Evolutionary conservation across 495 filamentous ascomycete species (phyloP), one percentile per base, ranked within the genome.

Genomic region (Staphylotrichum tortipilum): DNA sequence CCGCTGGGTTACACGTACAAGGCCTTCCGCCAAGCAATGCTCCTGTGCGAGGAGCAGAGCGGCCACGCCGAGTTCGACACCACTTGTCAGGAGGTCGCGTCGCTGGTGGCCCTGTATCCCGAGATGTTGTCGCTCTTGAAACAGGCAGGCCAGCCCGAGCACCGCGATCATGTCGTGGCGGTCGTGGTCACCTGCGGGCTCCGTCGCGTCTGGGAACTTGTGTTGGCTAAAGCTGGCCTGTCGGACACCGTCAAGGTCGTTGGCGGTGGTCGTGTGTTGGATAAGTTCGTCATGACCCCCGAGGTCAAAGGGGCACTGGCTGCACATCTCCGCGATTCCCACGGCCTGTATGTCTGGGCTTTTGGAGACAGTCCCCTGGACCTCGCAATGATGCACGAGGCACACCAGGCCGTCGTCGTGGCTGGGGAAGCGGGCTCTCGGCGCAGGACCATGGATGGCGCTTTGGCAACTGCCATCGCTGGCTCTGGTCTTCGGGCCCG

Each of bases 351-450:
- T 38, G 74, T 82, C 19, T 78, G 72, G 62, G 82, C 79, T 0
- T 81, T 85, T 56, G 81, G 83, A 46, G 80, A 84, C 54, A 80
- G 81, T 57, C 69, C 70, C 1, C 48, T 83, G 26, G 82, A 85
- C 58, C 23, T 85, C 21, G 60, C 64, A 14, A 85, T 86, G 82
- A 44, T 84, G 19, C 45, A 23, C 4, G 55, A 64, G 38, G 79
- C 81, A 24, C 57, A 85, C 57, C 49, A 75, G 50, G 78, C 80
- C 22, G 56, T 83, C 28, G 67, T 85, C 14, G 74, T 85, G 2
- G 78, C 81, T 19, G 78, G 81, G 19, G 59, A 76, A 6, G 61
- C 75, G 56, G 15, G 58, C 0, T 53, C 44, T 2, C 71, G 80
- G 47, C 85, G 80, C 63, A 73, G 68, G 48, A 69, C 62, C 0